Conservation (phyloP, 2,329 filamentous ascomycete species). For the Polytolypa hystricis region DNA sequence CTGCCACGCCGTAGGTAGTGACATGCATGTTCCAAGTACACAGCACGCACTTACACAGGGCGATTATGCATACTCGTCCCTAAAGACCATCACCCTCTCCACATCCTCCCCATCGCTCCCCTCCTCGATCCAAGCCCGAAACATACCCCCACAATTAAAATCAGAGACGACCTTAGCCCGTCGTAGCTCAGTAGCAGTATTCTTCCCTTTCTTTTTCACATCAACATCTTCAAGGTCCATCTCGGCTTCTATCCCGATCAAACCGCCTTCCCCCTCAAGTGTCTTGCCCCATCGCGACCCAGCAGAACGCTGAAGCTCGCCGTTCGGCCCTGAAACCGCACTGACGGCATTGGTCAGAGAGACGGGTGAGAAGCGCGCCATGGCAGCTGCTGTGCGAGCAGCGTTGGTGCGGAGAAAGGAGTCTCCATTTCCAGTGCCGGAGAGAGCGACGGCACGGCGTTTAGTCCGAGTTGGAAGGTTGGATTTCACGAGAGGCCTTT, state of each 20-base stretch:
- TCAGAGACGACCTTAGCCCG: conserved; percentile 54
- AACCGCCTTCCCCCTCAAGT: conserved; percentile 72
- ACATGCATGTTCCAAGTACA: too few relatives aligned
- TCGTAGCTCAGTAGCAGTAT: conserved; percentile 29
- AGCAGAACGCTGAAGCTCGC: conserved; percentile 64
- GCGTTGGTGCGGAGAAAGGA: conserved; percentile 67
- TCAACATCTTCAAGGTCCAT: conserved; percentile 47
- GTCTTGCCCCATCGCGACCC: conserved; percentile 60
- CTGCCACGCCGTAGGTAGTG: too few relatives aligned
- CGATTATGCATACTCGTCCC: conserved; percentile 26
- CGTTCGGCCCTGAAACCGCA: conserved; percentile 57
- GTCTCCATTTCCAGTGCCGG: conserved; percentile 80
- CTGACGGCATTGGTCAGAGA: conserved; percentile 49
- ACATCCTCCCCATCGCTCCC: conserved; percentile 20
- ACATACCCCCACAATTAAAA: conserved; percentile 83
- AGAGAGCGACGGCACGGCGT: conserved; percentile 46
- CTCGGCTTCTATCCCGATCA: conserved; percentile 55
- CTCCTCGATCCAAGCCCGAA: conserved; percentile 56
- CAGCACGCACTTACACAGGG: too few relatives aligned
- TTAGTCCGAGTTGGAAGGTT: conserved; percentile 7
- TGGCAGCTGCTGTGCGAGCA: conserved; percentile 59
- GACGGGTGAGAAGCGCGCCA: conserved; percentile 50
- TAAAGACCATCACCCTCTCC: conserved; percentile 35
- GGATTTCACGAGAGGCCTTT: not conserved
- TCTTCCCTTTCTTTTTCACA: conserved; percentile 28